Base-by-base conservation (phyloP, 2,329 filamentous ascomycete species). In the Colletotrichum noveboracense region DNA sequence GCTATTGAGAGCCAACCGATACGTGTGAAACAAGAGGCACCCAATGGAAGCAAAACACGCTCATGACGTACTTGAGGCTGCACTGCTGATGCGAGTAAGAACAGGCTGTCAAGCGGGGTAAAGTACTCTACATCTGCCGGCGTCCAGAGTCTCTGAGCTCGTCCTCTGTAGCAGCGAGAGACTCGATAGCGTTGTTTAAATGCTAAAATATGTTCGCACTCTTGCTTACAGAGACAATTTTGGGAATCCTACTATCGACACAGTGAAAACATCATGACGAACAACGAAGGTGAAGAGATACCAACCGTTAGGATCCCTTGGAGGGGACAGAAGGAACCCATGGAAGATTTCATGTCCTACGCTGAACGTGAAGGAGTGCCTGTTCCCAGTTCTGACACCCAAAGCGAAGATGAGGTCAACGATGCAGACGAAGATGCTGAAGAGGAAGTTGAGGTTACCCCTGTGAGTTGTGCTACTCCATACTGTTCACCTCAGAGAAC, bases 321-420 rank as follows among this genome's bases (percentile, higher is more conserved):
- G 43, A 52, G n/a, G 10, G 10, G 43, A 21, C 43, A 0, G 43
- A 2, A 52, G n/a, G 4, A 52, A 1, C 10, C 3, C 43, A 52
- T 21, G 43, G 43, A 52, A 52, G 43, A n/a, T n/a, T n/a, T n/a
- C n/a, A n/a, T n/a, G n/a, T n/a, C n/a, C n/a, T n/a, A n/a, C n/a
- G n/a, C n/a, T n/a, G n/a, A n/a, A n/a, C n/a, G n/a, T 52, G n/a
- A 21, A 52, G 43, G 0, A 21, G 1, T 52, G 43, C 43, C n/a
- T 13, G 43, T 1, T 7, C n/a, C n/a, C 10, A 12, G n/a, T 0
- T 21, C n/a, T 0, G 43, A 21, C 1, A 0, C 43, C 0, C 43
- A 21, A 52, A 52, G 10, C n/a, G 43, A 52, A 52, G 10, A 52
- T 24, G 10, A 13, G 43, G n/a, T 21, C n/a, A 52, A 0, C 0